Base-by-base conservation (phyloP, 306 rosid genomes). In the Begonia loranthoides region DNA sequence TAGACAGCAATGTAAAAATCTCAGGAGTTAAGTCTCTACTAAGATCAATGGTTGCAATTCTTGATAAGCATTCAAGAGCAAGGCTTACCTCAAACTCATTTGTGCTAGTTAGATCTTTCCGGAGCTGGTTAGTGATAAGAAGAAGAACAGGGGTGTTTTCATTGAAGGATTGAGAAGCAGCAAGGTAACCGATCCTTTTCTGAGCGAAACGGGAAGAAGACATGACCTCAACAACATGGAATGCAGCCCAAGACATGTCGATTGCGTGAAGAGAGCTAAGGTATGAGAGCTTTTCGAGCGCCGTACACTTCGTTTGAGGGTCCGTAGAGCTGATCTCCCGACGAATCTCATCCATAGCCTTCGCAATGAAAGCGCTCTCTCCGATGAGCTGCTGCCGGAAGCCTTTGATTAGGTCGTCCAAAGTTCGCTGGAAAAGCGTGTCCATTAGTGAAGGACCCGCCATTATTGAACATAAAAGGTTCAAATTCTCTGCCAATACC, bases 211-310 rank as follows among this genome's bases (percentile, higher is more conserved):
- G 73, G 0, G 87, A 56, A 40, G 92, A 78, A 6, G 97, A 90
- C 83, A 90, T 84, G 51, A 90, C 86, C 77, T 90, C 97, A 5
- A 90, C 95, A 56, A 83, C 95, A 60, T 90, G 94, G 63, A 90
- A 86, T 12, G 87, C 65, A 4, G 97, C 95, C 83, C 87, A 90
- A 4, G 93, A 78, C 95, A 90, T 90, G 67, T 85, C 92, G 64
- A 68, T 36, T 58, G 72, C 82, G 56, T 90, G 73, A 46, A 85
- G 69, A 55, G 86, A 57, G 55, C 70, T 70, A 53, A 90, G 92
- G 65, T 79, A 90, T 13, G 83, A 62, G 57, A 90, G 90, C 48
- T 86, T 90, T 5, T 78, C 86, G 34, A 90, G 80, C 3, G 97
- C 97, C 15, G 61, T 72, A 65, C 92, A 71, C 57, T 90, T 90